Base-by-base conservation (phyloP, 345 rosid genomes). In the Psidium friedrichsthalianum region DNA sequence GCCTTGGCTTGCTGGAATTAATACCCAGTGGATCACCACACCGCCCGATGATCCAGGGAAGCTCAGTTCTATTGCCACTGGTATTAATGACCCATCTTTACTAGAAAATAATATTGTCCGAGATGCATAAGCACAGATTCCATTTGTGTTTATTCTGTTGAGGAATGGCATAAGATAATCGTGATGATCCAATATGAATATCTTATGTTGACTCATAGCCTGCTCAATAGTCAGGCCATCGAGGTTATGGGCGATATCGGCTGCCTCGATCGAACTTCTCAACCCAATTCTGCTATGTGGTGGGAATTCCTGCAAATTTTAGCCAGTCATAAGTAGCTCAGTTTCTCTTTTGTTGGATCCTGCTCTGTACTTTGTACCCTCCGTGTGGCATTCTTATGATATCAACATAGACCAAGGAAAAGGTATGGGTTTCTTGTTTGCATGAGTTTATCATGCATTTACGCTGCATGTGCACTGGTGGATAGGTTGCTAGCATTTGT, bases 121-220 rank as follows among this genome's bases (percentile, higher is more conserved):
- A 84, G 95, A 92, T 78, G 95, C 95, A 74, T 92, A 92, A 85
- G 97, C 91, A 53, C 93, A 91, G 10, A 90, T 87, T 15, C 89
- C 91, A 3, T 78, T 74, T 54, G 84, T 76, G 87, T 90, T 91
- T 84, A 90, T 88, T 87, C 88, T 88, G 80, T 44, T 82, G 51
- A 92, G 84, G 88, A 88, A 92, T 44, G 95, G 93, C 90, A 89
- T 85, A 82, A 93, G 94, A 86, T 92, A 92, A 78, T 92, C 93
- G 82, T 92, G 92, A 91, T 92, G 95, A 82, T 94, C 95, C 90
- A 94, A 83, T 74, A 93, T 89, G 88, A 89, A 91, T 42, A 90
- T 86, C 86, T 92, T 84, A 87, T 86, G 54, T 83, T 89, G 86
- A 3, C 36, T 40, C 88, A 90, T 89, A 83, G 92, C 94, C 92